phyloP scores from a whole-genome alignment of 352 stramenopile species.

The Pseudoperonospora humuli region DNA sequence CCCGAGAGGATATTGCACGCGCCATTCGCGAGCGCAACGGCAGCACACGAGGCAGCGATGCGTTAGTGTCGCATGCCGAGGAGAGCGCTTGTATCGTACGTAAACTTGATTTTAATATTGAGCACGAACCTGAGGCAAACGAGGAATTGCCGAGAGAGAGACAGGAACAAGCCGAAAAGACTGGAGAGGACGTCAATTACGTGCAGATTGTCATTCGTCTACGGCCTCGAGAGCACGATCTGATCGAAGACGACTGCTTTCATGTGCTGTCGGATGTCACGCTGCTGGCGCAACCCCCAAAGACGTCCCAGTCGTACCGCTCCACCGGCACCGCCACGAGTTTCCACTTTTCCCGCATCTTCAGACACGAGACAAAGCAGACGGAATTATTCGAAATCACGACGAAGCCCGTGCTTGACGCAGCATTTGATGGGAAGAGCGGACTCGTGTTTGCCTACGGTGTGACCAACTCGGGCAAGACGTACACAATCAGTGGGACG shows the following conservation, averaged over 20 bases:
- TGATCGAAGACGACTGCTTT: constrained; percentile 41
- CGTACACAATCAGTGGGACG: constrained; percentile 94
- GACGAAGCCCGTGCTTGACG: constrained; percentile 86
- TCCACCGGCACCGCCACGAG: constrained; percentile 66
- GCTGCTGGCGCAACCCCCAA: constrained; percentile 58
- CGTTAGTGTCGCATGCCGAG: constrained; percentile 7
- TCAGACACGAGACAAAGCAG: constrained; percentile 70
- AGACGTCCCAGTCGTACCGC: constrained; percentile 66
- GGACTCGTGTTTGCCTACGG: constrained; percentile 96
- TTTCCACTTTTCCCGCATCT: constrained; percentile 85
- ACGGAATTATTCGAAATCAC: constrained; percentile 88
- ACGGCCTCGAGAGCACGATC: constrained; percentile 27
- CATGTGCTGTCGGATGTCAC: constrained; percentile 55
- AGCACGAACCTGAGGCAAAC: constrained; percentile 24
- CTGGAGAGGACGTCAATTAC: constrained; percentile 8
- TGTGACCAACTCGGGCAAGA: constrained; percentile 98
- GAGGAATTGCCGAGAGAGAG: constrained; percentile 8
- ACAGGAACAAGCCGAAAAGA: constrained; percentile 2
- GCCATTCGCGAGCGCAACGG: constrained; percentile 18
- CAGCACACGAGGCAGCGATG: constrained; percentile 6
- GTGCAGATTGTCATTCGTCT: constrained; percentile 68
- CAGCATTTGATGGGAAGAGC: constrained; percentile 79
- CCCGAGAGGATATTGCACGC: constrained; percentile 14
- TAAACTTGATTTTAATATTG: constrained; percentile 63
- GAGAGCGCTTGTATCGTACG: constrained; percentile 23